These are phyloP conservation scores for Mycena filopes DNA, from an alignment of 768 basidiomycete species.

Conservation along the genomic window DNA sequence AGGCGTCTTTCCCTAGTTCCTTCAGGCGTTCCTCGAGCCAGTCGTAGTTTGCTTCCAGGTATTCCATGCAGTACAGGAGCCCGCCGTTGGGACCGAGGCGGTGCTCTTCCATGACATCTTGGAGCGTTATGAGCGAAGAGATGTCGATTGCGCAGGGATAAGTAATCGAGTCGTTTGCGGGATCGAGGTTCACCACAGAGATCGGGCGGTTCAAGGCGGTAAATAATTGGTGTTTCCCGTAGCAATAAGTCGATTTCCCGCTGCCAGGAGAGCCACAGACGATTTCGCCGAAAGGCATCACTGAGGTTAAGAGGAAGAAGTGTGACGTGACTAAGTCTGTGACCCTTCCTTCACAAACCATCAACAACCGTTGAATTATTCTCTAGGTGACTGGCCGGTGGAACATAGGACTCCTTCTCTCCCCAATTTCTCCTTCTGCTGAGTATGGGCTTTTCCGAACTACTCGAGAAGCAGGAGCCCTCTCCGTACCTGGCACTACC, in stretches of 20 bases:
- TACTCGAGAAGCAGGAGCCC: too few relatives aligned
- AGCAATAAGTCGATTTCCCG: conserved; percentile 90
- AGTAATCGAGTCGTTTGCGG: conserved; percentile 89
- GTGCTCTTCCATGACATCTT: conserved; percentile 86
- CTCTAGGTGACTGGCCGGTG: too few relatives aligned
- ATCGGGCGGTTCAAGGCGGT: conserved; percentile 88
- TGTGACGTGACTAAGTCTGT: too few relatives aligned
- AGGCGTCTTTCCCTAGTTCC: conserved; percentile 77
- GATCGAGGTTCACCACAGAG: conserved; percentile 94
- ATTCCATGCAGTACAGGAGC: conserved; percentile 97
- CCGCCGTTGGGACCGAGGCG: conserved; percentile 95
- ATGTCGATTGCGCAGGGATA: conserved; percentile 94
- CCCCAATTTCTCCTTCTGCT: too few relatives aligned
- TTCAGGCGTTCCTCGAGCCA: conserved; percentile 79
- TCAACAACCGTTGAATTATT: too few relatives aligned
- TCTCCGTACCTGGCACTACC: too few relatives aligned
- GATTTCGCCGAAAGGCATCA: conserved; percentile 89
- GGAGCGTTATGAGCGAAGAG: conserved; percentile 83
- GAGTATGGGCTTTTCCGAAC: too few relatives aligned
- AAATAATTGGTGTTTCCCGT: conserved; percentile 91
- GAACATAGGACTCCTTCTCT: too few relatives aligned
- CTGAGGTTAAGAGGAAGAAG: too few relatives aligned
- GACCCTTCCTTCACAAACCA: too few relatives aligned
- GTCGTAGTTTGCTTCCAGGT: conserved; percentile 93
- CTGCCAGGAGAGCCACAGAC: conserved; percentile 89